phyloP scores from a whole-genome alignment of 2,329 filamentous ascomycete species.

The Colletotrichum trifolii region DNA sequence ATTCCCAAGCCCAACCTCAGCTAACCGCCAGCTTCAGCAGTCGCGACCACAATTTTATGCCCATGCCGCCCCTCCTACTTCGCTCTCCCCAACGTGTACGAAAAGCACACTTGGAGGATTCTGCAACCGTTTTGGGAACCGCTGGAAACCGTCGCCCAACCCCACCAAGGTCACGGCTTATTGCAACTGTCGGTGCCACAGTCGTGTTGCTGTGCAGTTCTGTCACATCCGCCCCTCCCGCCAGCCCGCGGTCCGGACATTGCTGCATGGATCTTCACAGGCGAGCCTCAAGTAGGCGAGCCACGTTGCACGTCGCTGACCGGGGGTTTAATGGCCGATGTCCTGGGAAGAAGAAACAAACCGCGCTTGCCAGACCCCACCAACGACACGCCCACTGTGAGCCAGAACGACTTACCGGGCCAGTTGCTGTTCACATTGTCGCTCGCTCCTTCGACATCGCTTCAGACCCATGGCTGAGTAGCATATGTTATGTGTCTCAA shows the following conservation, averaged over 20 bases:
- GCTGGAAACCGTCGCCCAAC: conserved; percentile 18
- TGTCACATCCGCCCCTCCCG: conserved; percentile 35
- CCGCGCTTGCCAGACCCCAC: conserved; percentile 7
- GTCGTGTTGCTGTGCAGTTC: conserved; percentile 14
- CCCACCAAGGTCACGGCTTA: conserved; percentile 5
- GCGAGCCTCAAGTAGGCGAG: conserved; percentile 37
- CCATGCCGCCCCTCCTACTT: background rate
- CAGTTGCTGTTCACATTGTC: background rate
- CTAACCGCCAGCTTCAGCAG: conserved; percentile 9
- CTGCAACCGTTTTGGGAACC: conserved; percentile 4
- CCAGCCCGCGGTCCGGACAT: conserved; percentile 35
- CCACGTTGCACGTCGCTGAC: conserved; percentile 39
- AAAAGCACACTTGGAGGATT: background rate
- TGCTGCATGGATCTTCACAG: conserved; percentile 36
- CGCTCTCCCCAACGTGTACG: background rate
- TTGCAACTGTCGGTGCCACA: conserved; percentile 21
- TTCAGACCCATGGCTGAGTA: background rate
- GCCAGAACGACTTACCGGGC: background rate
- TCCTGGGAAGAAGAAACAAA: conserved; percentile 15
- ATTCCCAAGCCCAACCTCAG: conserved; percentile 25
- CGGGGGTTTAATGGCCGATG: conserved; percentile 32
- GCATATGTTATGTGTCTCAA: conserved; percentile 8
- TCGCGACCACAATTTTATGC: background rate
- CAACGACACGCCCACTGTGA: conserved; percentile 12
- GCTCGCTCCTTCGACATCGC: background rate